Evolutionary conservation across 2,329 filamentous ascomycete species (phyloP).

Genomic region (Dactylellina cionopaga): DNA sequence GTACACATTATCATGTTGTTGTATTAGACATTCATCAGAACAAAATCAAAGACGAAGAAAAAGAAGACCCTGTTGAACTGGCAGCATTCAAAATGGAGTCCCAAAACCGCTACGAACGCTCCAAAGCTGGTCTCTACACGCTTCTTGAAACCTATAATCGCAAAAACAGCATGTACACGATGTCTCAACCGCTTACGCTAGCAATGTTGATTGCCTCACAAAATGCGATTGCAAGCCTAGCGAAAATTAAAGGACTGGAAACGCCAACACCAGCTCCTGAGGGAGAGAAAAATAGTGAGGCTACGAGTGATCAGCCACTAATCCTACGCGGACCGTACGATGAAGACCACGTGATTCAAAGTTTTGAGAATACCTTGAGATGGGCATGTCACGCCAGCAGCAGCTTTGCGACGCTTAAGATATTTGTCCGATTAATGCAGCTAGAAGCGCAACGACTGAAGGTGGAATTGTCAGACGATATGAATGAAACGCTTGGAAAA

Average conservation of each 20-base stretch:
- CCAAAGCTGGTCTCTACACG: conserved; percentile 25
- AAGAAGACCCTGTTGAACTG: conserved; percentile 29
- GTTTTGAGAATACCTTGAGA: conserved; percentile 40
- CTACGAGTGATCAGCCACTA: neutral
- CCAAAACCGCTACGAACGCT: conserved; percentile 18
- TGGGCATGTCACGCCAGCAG: conserved; percentile 35
- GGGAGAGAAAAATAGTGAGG: conserved; percentile 2
- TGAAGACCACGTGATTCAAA: conserved; percentile 31
- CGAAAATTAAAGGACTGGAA: conserved; percentile 8
- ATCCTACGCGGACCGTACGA: conserved; percentile 27
- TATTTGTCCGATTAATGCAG: conserved; percentile 38
- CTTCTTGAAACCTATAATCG: conserved; percentile 23
- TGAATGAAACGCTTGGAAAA: conserved; percentile 5
- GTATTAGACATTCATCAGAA: conserved; percentile 40
- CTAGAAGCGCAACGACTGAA: conserved; percentile 40
- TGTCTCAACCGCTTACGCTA: conserved; percentile 37
- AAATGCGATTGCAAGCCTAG: conserved; percentile 36
- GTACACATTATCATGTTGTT: conserved; percentile 17
- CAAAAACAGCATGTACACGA: conserved; percentile 35
- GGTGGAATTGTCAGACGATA: conserved; percentile 11
- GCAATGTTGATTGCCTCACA: conserved; percentile 34
- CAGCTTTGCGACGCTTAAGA: conserved; percentile 41
- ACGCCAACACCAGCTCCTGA: conserved; percentile 25
- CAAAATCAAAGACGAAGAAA: conserved; percentile 18
- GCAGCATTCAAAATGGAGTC: conserved; percentile 33